Base-by-base conservation (phyloP, 257 asterid species). In the Solanum virginianum region DNA sequence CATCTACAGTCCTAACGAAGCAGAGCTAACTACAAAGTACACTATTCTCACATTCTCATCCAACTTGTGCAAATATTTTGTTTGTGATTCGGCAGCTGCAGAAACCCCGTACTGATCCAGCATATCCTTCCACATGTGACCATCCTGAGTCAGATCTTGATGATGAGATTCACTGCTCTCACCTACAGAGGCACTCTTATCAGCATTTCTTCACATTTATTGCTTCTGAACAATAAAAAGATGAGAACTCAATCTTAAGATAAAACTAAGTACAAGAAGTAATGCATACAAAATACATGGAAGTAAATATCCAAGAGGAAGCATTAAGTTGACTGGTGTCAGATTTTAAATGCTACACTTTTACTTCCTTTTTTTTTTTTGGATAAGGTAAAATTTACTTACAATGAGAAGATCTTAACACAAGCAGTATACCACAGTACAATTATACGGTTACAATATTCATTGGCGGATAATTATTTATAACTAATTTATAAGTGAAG, bases 81-180 rank as follows among this genome's bases (percentile, higher is more conserved):
- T 83, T 86, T 88, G 93, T 16, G 83, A 87, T 60, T 89, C 91
- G 55, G 53, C 86, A 85, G 85, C 86, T 63, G 88, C 87, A 18
- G 90, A 86, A 85, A 60, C 84, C 85, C 82, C 83, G 75, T 90
- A 91, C 89, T 85, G 87, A 85, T 82, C 89, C 45, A 89, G 89
- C 93, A 91, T 86, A 75, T 91, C 93, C 57, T 89, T 87, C 97
- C 98, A 92, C 84, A 89, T 87, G 81, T 88, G 89, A 53, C 83
- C 92, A 77, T 89, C 97, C n/a, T 49, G 85, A 55, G 79, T 87
- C 70, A 88, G 80, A 68, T 86, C 88, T 29, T 89, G 92, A 74
- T 84, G 85, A 59, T 87, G 89, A 56, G 89, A 85, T 75, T 79
- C 89, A 85, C 84, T 79, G 80, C 70, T 87, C 60, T 87, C 89